These are phyloP conservation scores for Phlyctochytrium arcticum DNA, from an alignment of 192 early-diverging fungal species.

Conservation along the genomic window DNA sequence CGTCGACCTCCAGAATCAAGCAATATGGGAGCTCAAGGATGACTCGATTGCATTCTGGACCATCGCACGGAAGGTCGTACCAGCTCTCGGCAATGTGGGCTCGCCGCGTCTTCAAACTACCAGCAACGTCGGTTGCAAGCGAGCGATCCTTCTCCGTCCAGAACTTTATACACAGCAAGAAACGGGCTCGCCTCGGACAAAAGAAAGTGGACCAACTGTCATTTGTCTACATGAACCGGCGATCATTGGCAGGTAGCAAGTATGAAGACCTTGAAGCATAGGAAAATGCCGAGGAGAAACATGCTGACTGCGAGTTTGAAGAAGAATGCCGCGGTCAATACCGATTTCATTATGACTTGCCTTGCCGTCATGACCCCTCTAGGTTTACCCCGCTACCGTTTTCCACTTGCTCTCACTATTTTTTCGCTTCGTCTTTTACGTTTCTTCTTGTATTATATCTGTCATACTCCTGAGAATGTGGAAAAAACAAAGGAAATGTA, in stretches of 20 bases:
- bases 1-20: not conserved
- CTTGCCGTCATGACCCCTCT: slow-evolving; percentile 29
- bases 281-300: slow-evolving; percentile 40
- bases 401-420: not conserved
- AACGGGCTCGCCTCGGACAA: not conserved
- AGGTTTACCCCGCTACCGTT: slow-evolving; percentile 13
- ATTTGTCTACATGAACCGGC: slow-evolving; percentile 24
- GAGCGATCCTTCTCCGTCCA: not conserved
- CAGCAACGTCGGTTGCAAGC: not conserved
- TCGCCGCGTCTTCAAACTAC: not conserved
- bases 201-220: not conserved
- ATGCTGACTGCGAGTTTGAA: slow-evolving; percentile 34
- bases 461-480: no score
- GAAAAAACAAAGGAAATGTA: no score
- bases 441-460: not conserved
- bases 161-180: not conserved
- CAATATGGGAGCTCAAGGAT: not conserved
- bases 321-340: slow-evolving; percentile 38
- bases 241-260: slow-evolving; percentile 33
- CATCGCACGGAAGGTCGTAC: not conserved
- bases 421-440: not conserved
- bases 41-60: not conserved
- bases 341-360: slow-evolving; percentile 38
- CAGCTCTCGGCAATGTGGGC: not conserved
- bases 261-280: slow-evolving; percentile 20